Evolutionary conservation across 495 filamentous ascomycete species (phyloP), one percentile per base, ranked within the genome.

Genomic region (Aspergillus hancockii): DNA sequence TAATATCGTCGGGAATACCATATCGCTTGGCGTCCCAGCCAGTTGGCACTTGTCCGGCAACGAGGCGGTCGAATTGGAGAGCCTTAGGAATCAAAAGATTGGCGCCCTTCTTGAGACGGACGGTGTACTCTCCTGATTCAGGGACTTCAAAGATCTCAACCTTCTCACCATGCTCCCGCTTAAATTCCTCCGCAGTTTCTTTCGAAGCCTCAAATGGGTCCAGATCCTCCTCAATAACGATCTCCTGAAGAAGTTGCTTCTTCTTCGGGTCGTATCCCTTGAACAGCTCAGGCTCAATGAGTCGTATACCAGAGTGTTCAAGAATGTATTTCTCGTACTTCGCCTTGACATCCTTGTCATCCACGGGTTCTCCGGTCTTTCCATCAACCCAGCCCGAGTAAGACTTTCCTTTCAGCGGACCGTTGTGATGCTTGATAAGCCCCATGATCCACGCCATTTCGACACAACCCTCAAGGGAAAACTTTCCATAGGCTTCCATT

Each of bases 391-490:
- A 99, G 56, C 94, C 94, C 50, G 94, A 90, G 75, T 99, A 98
- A 43, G 88, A 86, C 79, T 96, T 89, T 70, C 95, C 94, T 77
- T 98, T 98, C 70, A 99, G 87, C 8, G 92, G 90, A n/a, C 94
- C 95, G 63, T 98, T 97, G 78, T 96, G 91, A 71, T 99, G 95
- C 78, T 90, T 96, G 75, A 99, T 98, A 57, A 98, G 87, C 57
- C 95, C 95, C 94, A 98, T 99, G 69, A 99, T 90, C 94, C 94
- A 99, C 31, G 94, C 92, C 94, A 99, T 98, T 75, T 99, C 94
- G 58, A 99, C 88, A 68, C 94, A 98, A 18, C 94, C 94, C 74
- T 98, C 94, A 18, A 98, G 86, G 18, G 95, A 98, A 79, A 99
- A 99, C 67, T 95, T 82, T 65, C 94, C 94, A 63, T 92, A 85